phyloP scores from a whole-genome alignment of 305 asterid species.

The Fraxinus greggii region DNA sequence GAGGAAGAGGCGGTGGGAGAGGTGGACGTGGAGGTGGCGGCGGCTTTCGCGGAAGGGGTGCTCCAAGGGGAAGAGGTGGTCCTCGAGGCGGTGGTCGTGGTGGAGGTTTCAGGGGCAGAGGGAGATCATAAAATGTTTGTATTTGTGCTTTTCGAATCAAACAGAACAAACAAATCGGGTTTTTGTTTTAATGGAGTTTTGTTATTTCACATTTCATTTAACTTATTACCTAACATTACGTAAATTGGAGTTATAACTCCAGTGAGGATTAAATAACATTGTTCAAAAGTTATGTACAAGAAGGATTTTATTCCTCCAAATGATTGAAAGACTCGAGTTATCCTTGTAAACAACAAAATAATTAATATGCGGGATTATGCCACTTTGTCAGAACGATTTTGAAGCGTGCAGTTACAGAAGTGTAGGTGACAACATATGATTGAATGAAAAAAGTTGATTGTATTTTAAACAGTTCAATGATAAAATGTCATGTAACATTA shows the following conservation, averaged over 20 bases:
- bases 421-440: no score
- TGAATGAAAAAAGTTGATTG: no score
- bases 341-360: no score
- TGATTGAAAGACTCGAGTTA: no score
- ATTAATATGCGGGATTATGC: no score
- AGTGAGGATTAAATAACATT: no score
- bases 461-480: no score
- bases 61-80: constrained; percentile 69
- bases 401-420: no score
- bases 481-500: no score
- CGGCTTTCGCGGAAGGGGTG: constrained; percentile 75
- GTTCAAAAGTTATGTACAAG: no score
- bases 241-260: background rate
- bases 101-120: constrained; percentile 81
- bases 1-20: constrained; percentile 40
- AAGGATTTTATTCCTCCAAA: no score
- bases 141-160: background rate
- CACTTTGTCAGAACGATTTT: no score
- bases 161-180: background rate
- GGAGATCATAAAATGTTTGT: constrained; percentile 47
- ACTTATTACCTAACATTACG: background rate
- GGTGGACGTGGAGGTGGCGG: constrained; percentile 50
- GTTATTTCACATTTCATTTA: background rate
- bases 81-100: constrained; percentile 64
- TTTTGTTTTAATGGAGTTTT: constrained; percentile 20